Percentiles rank a stretch among this genome's conserved stretches.
Evolutionary conservation across 257 asterid species (phyloP).

Genomic region (Ajuga chamaepitys): DNA sequence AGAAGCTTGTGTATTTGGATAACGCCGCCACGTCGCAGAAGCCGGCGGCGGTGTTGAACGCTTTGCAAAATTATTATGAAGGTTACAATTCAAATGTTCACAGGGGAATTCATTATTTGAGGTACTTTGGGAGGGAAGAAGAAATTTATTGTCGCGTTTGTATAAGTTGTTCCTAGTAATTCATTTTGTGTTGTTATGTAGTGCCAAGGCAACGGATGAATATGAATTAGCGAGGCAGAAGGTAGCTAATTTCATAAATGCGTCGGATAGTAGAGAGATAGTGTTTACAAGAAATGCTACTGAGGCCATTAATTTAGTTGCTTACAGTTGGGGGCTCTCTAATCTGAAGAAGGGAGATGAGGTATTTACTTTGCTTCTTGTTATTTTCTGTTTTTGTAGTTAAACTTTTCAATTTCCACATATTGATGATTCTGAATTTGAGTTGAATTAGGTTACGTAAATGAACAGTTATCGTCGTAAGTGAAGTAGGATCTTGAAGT

Average conservation of each 20-base stretch:
- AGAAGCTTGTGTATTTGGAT: constrained; percentile 85
- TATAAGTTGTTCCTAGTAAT: background rate
- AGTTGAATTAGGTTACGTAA: constrained; percentile 1
- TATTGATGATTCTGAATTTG: constrained; percentile 13
- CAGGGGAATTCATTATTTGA: constrained; percentile 88
- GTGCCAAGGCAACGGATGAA: constrained; percentile 90
- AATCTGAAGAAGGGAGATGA: constrained; percentile 83
- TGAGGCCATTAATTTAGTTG: constrained; percentile 93
- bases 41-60: constrained; percentile 67
- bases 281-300: constrained; percentile 96
- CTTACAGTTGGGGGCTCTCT: constrained; percentile 83
- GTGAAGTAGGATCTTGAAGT: background rate
- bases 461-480: background rate
- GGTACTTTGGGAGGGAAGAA: constrained; percentile 30
- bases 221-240: constrained; percentile 82
- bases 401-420: background rate
- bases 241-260: constrained; percentile 80
- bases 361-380: constrained; percentile 30
- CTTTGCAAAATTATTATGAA: constrained; percentile 67
- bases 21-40: constrained; percentile 99
- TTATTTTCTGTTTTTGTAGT: background rate
- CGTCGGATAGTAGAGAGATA: constrained; percentile 57
- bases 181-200: constrained; percentile 15
- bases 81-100: constrained; percentile 87
- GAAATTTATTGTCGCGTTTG: background rate